Percentiles rank a stretch among this genome's conserved stretches.
phyloP scores from a whole-genome alignment of 2,329 filamentous ascomycete species.

The Immersiporthe knoxdaviesiana region DNA sequence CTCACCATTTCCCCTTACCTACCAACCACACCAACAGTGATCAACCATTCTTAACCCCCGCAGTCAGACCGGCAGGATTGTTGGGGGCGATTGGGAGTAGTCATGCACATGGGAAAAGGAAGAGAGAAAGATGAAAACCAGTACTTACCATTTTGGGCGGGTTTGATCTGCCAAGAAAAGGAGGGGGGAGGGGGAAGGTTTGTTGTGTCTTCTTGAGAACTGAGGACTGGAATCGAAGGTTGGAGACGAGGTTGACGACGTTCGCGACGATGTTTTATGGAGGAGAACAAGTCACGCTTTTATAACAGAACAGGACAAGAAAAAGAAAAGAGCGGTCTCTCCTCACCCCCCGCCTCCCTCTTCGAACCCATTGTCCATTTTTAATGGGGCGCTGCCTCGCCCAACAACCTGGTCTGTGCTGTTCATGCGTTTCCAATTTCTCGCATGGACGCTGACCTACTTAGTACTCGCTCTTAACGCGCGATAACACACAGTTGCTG shows the following conservation, averaged over 20 bases:
- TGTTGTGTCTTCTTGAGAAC: neutral
- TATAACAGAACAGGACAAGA: conserved; percentile 31
- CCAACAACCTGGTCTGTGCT: conserved; percentile 29
- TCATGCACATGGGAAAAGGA: neutral
- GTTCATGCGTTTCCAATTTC: conserved; percentile 13
- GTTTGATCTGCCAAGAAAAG: neutral
- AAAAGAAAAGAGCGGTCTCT: conserved; percentile 33
- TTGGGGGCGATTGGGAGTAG: neutral
- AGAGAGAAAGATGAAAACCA: neutral
- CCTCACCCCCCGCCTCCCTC: neutral
- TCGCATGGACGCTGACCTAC: neutral
- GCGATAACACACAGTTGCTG: too few relatives aligned
- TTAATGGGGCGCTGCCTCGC: conserved; percentile 29
- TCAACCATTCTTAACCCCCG: neutral
- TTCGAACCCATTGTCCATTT: conserved; percentile 13
- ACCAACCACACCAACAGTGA: neutral
- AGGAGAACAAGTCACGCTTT: conserved; percentile 22
- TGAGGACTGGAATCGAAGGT: conserved; percentile 10
- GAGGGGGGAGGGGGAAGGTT: too few relatives aligned
- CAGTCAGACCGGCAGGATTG: neutral
- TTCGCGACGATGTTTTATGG: conserved; percentile 36
- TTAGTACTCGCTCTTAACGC: too few relatives aligned
- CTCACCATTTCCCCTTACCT: neutral
- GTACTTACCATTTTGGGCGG: conserved; percentile 4
- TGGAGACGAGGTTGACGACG: conserved; percentile 26